These are phyloP conservation scores for Skeletonema menzelii DNA, from an alignment of 108 stramenopile species.

Conservation along the genomic window DNA sequence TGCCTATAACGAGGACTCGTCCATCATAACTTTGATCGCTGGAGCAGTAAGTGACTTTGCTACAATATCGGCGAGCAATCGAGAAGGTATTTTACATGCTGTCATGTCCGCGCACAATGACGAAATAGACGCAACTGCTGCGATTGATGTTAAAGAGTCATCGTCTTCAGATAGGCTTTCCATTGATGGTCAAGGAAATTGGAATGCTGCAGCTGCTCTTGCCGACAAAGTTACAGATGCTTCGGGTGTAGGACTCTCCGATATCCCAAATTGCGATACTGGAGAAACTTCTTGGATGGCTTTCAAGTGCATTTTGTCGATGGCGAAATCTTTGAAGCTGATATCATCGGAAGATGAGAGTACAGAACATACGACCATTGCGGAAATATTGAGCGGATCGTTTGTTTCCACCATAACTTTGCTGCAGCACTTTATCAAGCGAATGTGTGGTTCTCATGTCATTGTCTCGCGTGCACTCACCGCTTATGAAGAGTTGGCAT, in stretches of 20 bases:
- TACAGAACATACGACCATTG: background rate
- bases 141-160: background rate
- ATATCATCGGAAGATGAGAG: conserved; percentile 1
- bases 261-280: conserved; percentile 37
- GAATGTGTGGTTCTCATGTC: conserved; percentile 68
- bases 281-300: conserved; percentile 49
- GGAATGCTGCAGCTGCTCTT: conserved; percentile 29
- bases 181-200: conserved; percentile 19
- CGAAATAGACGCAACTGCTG: conserved; percentile 1
- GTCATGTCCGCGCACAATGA: conserved; percentile 58
- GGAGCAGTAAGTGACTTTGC: conserved; percentile 81
- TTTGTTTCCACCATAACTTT: conserved; percentile 78
- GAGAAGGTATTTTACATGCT: conserved; percentile 70
- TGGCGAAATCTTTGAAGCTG: conserved; percentile 32
- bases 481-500: conserved; percentile 62
- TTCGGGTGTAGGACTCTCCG: conserved; percentile 8
- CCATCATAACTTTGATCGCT: conserved; percentile 41
- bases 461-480: conserved; percentile 58
- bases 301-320: conserved; percentile 39
- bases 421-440: conserved; percentile 82
- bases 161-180: conserved; percentile 8
- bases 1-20: background rate
- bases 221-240: conserved; percentile 32
- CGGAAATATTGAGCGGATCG: conserved; percentile 42
- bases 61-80: conserved; percentile 76